These are phyloP conservation scores for Paecilomyces dactylethromorphus DNA, from an alignment of 2,329 filamentous ascomycete species.

Conservation along the genomic window DNA sequence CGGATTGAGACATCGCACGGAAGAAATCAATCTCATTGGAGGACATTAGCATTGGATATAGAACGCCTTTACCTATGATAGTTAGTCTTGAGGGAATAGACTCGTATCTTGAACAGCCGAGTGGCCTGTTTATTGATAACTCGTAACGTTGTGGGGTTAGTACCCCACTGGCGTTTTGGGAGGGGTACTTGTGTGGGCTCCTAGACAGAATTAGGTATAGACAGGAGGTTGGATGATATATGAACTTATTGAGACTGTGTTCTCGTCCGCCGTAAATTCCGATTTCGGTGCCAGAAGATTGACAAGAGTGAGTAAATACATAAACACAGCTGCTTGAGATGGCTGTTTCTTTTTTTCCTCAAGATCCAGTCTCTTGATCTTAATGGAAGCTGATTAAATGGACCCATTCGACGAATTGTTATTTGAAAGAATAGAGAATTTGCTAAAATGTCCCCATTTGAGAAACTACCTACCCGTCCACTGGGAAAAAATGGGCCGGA, in stretches of 20 bases:
- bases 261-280: background rate
- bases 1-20: background rate
- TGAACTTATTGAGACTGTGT: background rate
- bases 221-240: background rate
- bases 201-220: background rate
- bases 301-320: background rate
- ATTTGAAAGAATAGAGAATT: background rate
- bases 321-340: background rate
- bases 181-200: background rate
- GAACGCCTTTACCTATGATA: background rate
- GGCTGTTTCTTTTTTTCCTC: background rate
- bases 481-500: slow-evolving; percentile 11
- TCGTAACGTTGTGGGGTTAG: background rate
- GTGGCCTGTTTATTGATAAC: background rate
- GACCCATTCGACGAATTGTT: background rate
- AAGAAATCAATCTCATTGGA: background rate
- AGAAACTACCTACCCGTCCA: slow-evolving; percentile 5
- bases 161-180: background rate
- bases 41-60: background rate
- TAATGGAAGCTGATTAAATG: no score
- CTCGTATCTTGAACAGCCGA: background rate
- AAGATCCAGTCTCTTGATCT: background rate
- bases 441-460: background rate
- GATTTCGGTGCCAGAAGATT: background rate
- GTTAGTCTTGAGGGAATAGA: background rate